phyloP scores from a whole-genome alignment of 768 basidiomycete species.

The Melanogaster broomeanus region DNA sequence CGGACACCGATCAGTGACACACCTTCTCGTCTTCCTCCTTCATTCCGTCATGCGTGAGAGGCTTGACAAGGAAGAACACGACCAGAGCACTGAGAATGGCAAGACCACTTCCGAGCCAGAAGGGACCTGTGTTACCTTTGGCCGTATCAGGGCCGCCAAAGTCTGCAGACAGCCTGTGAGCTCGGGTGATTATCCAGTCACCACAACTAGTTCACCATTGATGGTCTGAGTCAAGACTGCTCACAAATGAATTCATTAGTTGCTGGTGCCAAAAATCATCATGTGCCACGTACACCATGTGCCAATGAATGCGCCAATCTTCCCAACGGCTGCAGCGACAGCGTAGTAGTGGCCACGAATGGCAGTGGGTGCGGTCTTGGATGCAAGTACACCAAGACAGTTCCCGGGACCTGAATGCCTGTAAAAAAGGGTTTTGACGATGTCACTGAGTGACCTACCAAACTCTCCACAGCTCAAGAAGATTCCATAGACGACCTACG shows the following conservation, averaged over 20 bases:
- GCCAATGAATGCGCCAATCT: slow-evolving; percentile 81
- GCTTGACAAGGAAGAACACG: slow-evolving; percentile 71
- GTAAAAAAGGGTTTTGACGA: slow-evolving; percentile 1
- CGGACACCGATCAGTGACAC: slow-evolving; percentile 18
- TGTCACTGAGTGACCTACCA: slow-evolving; percentile 40
- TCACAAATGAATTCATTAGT: slow-evolving; percentile 3
- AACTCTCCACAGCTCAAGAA: slow-evolving; percentile 90
- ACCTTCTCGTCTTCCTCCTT: slow-evolving; percentile 68
- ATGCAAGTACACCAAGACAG: slow-evolving; percentile 80
- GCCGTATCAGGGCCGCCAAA: slow-evolving; percentile 57
- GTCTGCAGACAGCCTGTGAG: slow-evolving; percentile 36
- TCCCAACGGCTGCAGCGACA: slow-evolving; percentile 81
- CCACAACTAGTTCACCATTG: slow-evolving; percentile 40
- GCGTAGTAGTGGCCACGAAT: slow-evolving; percentile 88
- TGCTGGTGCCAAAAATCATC: background rate
- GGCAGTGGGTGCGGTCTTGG: slow-evolving; percentile 85
- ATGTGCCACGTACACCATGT: slow-evolving; percentile 63
- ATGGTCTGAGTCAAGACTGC: slow-evolving; percentile 71
- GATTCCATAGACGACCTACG: slow-evolving; percentile 81
- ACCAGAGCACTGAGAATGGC: slow-evolving; percentile 77
- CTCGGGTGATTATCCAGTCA: background rate
- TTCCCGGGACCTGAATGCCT: slow-evolving; percentile 69
- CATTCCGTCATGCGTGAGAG: slow-evolving; percentile 80
- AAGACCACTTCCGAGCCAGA: slow-evolving; percentile 86
- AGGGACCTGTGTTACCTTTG: slow-evolving; percentile 79